Conservation (phyloP, 1,284 basidiomycete genomes). For the Pseudomicrostroma phylloplanum region DNA sequence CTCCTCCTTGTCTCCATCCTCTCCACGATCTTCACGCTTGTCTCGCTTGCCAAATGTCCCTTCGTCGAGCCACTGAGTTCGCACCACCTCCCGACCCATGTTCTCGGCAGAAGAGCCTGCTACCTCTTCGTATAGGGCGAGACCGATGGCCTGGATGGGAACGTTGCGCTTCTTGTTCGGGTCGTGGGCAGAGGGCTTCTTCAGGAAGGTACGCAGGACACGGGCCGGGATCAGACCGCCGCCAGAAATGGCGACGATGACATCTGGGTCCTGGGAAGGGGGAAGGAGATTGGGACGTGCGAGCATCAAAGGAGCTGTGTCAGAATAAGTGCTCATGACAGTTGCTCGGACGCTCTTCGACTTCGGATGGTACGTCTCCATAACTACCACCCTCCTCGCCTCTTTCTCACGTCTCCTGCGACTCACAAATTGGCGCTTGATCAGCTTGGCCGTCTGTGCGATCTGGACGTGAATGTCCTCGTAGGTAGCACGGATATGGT, state of each 20-base stretch:
- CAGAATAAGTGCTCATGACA: background rate
- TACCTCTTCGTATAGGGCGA: conserved; percentile 49
- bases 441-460: conserved; percentile 31
- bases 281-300: background rate
- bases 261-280: conserved; percentile 9
- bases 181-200: conserved; percentile 35
- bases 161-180: conserved; percentile 44
- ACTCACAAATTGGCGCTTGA: conserved; percentile 38
- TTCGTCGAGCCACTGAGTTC: conserved; percentile 50
- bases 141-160: conserved; percentile 49
- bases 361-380: background rate
- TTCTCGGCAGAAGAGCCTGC: conserved; percentile 19
- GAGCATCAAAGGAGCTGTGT: background rate
- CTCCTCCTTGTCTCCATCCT: conserved; percentile 37
- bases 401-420: background rate
- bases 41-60: conserved; percentile 15
- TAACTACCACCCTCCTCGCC: background rate
- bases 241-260: conserved; percentile 42
- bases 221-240: conserved; percentile 50
- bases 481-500: conserved; percentile 48
- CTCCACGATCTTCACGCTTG: conserved; percentile 18
- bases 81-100: conserved; percentile 46
- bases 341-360: background rate
- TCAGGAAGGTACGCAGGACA: conserved; percentile 48
- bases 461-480: conserved; percentile 49